phyloP scores from a whole-genome alignment of 2,329 filamentous ascomycete species.

The Didymella sp. region DNA sequence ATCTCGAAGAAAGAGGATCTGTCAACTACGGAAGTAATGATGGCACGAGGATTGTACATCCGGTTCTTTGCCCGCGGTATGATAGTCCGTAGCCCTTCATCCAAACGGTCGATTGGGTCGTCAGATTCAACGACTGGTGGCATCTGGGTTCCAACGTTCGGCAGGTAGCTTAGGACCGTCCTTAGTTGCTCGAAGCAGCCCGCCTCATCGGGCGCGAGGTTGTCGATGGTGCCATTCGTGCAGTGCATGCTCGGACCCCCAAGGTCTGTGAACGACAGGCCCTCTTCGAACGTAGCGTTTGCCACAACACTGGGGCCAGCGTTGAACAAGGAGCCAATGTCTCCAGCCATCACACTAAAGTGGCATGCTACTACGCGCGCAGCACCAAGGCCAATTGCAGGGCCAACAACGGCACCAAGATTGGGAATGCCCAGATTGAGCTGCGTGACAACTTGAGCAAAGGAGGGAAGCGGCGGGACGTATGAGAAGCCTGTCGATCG shows the following conservation, averaged over 20 bases:
- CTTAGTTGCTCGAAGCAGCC: constrained; percentile 68
- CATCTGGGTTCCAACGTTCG: constrained; percentile 62
- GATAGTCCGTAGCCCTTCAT: constrained; percentile 60
- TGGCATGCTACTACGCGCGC: constrained; percentile 68
- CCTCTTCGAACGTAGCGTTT: constrained; percentile 69
- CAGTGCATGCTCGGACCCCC: constrained; percentile 68
- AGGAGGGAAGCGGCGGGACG: constrained; percentile 63
- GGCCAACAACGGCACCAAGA: constrained; percentile 67
- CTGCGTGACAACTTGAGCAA: constrained; percentile 62
- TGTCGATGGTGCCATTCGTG: constrained; percentile 71
- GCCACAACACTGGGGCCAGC: constrained; percentile 69
- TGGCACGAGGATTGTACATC: constrained; percentile 66
- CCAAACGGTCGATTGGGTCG: constrained; percentile 60
- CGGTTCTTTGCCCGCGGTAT: constrained; percentile 65
- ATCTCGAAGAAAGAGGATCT: constrained; percentile 68
- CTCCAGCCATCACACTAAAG: constrained; percentile 70
- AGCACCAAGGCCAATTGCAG: constrained; percentile 69
- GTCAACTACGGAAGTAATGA: constrained; percentile 66
- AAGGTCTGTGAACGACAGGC: constrained; percentile 63
- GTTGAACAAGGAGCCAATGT: constrained; percentile 68
- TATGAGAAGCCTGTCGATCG: constrained; percentile 64
- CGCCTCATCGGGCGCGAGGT: constrained; percentile 66
- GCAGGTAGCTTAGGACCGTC: constrained; percentile 64
- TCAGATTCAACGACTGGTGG: constrained; percentile 58
- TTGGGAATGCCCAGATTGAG: constrained; percentile 70